A percentile compares a stretch with the other conserved stretches of the same genome.
These are phyloP conservation scores for Tulasnella sp. DNA, from an alignment of 768 basidiomycete genomes.

Conservation along the genomic window DNA sequence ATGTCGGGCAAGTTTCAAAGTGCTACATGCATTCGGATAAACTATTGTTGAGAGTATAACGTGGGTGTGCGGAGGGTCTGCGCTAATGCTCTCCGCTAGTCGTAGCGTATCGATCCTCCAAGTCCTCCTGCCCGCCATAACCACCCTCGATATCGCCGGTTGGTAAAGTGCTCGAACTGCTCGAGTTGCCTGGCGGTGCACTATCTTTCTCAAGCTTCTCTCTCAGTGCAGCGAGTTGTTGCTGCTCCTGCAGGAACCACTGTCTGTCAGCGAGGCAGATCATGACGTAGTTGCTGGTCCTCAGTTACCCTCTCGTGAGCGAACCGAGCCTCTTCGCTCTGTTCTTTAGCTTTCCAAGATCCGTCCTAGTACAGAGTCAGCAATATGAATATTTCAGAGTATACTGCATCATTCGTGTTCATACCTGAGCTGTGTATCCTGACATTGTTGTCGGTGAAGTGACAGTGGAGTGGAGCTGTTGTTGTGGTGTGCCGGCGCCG, in stretches of 20 bases:
- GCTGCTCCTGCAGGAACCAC: constrained; percentile 20
- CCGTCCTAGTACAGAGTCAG: constrained; percentile 10
- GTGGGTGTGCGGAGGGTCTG: neutral
- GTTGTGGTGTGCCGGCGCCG: neutral
- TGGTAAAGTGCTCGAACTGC: neutral
- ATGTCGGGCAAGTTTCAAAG: too few relatives aligned
- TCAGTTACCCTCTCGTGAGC: constrained; percentile 20
- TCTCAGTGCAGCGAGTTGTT: constrained; percentile 26
- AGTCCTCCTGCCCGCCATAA: constrained; percentile 30
- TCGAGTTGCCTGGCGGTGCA: neutral
- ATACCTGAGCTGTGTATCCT: neutral
- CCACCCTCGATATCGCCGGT: constrained; percentile 29
- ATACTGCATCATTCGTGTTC: neutral
- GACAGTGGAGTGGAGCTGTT: neutral
- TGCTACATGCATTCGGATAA: too few relatives aligned
- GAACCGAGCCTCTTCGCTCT: constrained; percentile 27
- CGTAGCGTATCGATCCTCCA: constrained; percentile 31
- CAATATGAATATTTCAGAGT: neutral
- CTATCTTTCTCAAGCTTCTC: constrained; percentile 16
- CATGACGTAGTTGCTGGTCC: neutral
- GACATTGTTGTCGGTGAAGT: neutral
- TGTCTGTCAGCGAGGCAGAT: too few relatives aligned
- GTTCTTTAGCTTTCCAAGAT: constrained; percentile 28
- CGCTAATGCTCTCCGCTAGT: constrained; percentile 29
- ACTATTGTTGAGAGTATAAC: neutral